Evolutionary conservation across 352 stramenopile genomes (phyloP).

Genomic region (Phytophthora boehmeriae): DNA sequence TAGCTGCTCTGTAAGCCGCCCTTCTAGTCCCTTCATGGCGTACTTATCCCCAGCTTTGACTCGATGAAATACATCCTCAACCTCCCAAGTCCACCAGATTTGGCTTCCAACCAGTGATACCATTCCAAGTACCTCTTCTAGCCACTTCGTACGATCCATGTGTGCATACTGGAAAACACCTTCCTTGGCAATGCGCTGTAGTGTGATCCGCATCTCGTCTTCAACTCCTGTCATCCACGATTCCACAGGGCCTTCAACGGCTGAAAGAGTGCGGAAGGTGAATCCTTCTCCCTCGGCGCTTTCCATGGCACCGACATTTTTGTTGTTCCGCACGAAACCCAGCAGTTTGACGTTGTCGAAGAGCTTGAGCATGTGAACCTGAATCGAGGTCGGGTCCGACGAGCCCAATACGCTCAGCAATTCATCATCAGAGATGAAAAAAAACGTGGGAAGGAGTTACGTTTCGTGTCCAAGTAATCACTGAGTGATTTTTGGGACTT

Average conservation of each 20-base stretch:
- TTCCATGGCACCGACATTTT: slow-evolving; percentile 90
- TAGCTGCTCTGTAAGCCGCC: slow-evolving; percentile 89
- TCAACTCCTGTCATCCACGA: slow-evolving; percentile 94
- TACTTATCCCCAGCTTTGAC: slow-evolving; percentile 93
- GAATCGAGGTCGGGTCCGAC: slow-evolving; percentile 91
- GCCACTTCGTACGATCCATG: slow-evolving; percentile 86
- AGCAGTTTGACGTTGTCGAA: slow-evolving; percentile 96
- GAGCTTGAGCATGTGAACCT: slow-evolving; percentile 95
- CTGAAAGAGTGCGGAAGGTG: slow-evolving; percentile 71
- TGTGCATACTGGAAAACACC: slow-evolving; percentile 93
- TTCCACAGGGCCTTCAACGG: slow-evolving; percentile 92
- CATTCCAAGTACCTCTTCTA: slow-evolving; percentile 92
- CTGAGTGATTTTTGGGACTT: slow-evolving; percentile 92
- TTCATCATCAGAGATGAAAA: slow-evolving; percentile 96
- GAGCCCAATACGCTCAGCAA: slow-evolving; percentile 91
- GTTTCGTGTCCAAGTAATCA: slow-evolving; percentile 91
- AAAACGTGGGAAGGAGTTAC: slow-evolving; percentile 94
- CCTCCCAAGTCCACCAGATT: slow-evolving; percentile 95
- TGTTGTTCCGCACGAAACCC: slow-evolving; percentile 90
- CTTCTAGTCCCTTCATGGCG: slow-evolving; percentile 93
- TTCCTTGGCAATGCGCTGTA: slow-evolving; percentile 93
- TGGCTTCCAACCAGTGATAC: slow-evolving; percentile 92
- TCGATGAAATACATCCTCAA: slow-evolving; percentile 92
- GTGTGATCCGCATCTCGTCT: slow-evolving; percentile 87
- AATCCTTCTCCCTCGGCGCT: slow-evolving; percentile 93